Evolutionary conservation across 2,329 filamentous ascomycete species (phyloP), one percentile per base, ranked within the genome.

Genomic region (Neonectria magnoliae): DNA sequence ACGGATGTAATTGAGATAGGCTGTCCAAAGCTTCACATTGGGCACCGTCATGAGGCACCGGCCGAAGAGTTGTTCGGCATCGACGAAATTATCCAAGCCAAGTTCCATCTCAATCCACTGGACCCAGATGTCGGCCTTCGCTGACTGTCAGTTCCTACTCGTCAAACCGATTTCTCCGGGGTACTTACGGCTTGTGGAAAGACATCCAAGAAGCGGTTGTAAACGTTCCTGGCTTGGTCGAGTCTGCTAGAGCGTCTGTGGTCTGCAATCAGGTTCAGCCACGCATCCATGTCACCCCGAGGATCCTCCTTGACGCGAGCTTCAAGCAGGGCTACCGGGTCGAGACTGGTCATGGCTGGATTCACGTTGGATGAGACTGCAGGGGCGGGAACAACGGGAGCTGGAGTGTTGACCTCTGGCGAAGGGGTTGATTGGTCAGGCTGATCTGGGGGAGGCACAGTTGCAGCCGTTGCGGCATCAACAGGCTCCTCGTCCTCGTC

Each of bases 1-100:
- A 57, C 96, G 93, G 67, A 98, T 93, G 77, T 98, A 98, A 79
- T 98, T 94, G 66, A 99, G 88, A 77, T 99, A 99, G 33, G 94
- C 88, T 7, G 92, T 93, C 93, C 94, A 99, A 20, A 99, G 87
- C 66, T 92, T 88, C 42, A 98, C 91, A 76, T 95, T 93, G 11
- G 93, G 91, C 20, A 96, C 90, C 9, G 87, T 87, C 71, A 93
- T 85, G 42, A 99, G 87, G 33, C 92, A 94, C 71, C 89, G 88
- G 68, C 88, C 89, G 78, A 99, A 97, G 22, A 99, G 90, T 57
- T 89, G 85, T 78, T 98, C 95, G 16, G 97, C 90, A 51, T 89
- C 88, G 62, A 86, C 85, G 65, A 96, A 91, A 68, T 97, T 93
- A 73, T 97, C 93, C 62, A 94, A 85, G 68, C 93, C 91, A 31